Base-by-base conservation (phyloP, 2,329 filamentous ascomycete genomes). In the Diaporthe aspalathi region DNA sequence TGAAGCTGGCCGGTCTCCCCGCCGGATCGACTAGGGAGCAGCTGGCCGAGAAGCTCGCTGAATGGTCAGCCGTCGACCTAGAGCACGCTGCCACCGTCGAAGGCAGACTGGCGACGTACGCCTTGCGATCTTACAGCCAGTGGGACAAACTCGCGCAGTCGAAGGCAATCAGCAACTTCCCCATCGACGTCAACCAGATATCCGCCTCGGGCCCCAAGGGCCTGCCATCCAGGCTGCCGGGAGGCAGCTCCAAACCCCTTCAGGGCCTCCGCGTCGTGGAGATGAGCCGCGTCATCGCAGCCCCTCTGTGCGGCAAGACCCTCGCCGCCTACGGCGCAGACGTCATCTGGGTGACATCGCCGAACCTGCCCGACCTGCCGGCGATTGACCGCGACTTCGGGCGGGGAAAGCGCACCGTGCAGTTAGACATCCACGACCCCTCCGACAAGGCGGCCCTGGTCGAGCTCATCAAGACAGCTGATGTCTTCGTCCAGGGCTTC, bases 361-460 rank as follows among this genome's bases (percentile, higher is more conserved):
- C 57, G 4, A 47, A 22, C 40, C 27, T 63, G 0, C 40, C 57
- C 3, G 57, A 63, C 6, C 27, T 63, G 12, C 57, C 57, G 5
- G 22, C 57, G 9, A 32, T 63, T 5, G 57, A 63, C 24, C 43
- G 57, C 17, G 57, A 63, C 24, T 32, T 62, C 17, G 56, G 56
- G 1, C 43, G 57, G 20, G 57, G 57, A 5, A 47, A 63, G 20
- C 27, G 40, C 5, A 63, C 40, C 24, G 57, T 63, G 5, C 57
- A 63, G 17, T 7, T 63, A 1, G 43, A 63, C 20, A 63, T 63
- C 43, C 57, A 63, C 9, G 6, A 32, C 2, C 27, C 27, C 27
- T 14, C 20, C 5, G 57, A 63, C 3, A 63, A 63, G 57, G 20
- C 43, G 3, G 17, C 17, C 2, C 40, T 63, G 0, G 2, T 49